Base-by-base conservation (phyloP, 441 rosid species). In the Brassica hybrid region DNA sequence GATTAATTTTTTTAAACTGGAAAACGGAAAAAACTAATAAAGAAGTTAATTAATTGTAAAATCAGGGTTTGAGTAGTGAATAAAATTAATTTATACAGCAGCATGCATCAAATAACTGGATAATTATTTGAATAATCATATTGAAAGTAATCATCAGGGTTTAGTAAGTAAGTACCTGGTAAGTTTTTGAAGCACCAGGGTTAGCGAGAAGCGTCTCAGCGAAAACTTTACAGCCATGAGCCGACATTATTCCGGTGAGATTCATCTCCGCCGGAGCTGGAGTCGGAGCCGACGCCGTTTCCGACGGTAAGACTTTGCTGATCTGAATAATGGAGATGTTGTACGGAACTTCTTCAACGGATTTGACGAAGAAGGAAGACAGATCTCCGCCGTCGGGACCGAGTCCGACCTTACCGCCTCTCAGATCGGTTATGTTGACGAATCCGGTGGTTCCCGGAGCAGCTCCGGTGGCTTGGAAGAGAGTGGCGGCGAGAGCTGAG, bases 171-270 rank as follows among this genome's bases (percentile, higher is more conserved):
- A 50, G 19, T 54, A 92, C 99, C 93, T 89, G 86, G 61, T 85
- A 94, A 5, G 93, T 88, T 66, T 85, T 82, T 12, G 87, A 73
- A 65, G 98, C 92, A 45, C 85, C 96, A 6, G 81, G 82, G 76
- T 89, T 88, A 9, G 90, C 80, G 66, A 87, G 54, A 54, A 96
- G 81, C 57, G 95, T 84, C 69, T 90, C 94, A 13, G 98, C 98
- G 64, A 96, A 96, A 25, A 85, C 89, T 83, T 88, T 90, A 68
- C 99, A 96, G 5, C 98, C 98, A 73, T 96, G 98, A 65, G 88
- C 91, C 48, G 97, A 87, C 98, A 96, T 96, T 64, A 90, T 79
- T 11, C 74, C 81, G 36, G 97, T 94, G 66, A 96, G 23, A 66
- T 91, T 96, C 83, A 90, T 72, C 83, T 81, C 79, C 32, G 89